Percentiles rank a stretch among this genome's conserved stretches.
Conservation (phyloP, 83 land plant species). For the Picea engelmannii region DNA sequence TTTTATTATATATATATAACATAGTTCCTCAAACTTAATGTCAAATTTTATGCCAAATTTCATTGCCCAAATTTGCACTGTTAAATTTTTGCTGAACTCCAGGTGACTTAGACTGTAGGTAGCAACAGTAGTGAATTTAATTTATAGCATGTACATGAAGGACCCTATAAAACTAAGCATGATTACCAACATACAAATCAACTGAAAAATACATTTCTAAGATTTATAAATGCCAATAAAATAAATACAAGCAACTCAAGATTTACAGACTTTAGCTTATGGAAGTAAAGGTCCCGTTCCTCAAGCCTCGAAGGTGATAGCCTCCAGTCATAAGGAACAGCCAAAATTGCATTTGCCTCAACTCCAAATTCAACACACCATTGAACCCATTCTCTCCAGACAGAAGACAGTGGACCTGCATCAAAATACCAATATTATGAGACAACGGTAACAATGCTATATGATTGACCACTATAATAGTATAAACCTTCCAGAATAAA, state of each 20-base stretch:
- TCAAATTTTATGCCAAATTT: no score
- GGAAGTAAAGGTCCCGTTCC: constrained; percentile 96
- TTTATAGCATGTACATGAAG: no score
- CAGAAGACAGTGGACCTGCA: constrained; percentile 95
- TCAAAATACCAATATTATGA: background rate
- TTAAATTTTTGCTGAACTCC: no score
- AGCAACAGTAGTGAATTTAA: no score
- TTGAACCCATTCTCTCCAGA: constrained; percentile 98
- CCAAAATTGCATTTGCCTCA: constrained; percentile 93
- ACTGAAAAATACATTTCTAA: background rate
- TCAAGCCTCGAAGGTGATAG: constrained; percentile 85
- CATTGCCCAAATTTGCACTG: no score
- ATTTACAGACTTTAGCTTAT: constrained; percentile 86
- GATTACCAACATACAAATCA: no score
- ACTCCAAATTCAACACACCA: constrained; percentile 99
- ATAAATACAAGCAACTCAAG: background rate
- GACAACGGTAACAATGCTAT: background rate
- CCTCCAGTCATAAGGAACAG: constrained; percentile 99
- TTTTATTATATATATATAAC: no score
- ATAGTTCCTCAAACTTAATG: no score
- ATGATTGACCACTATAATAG: background rate
- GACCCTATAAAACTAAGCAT: no score
- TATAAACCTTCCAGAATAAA: background rate
- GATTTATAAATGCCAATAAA: background rate
- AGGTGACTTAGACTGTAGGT: no score